A percentile compares a stretch with the other conserved stretches of the same genome.
phyloP scores from a whole-genome alignment of 768 basidiomycete genomes.

The Tulasnella sp. region DNA sequence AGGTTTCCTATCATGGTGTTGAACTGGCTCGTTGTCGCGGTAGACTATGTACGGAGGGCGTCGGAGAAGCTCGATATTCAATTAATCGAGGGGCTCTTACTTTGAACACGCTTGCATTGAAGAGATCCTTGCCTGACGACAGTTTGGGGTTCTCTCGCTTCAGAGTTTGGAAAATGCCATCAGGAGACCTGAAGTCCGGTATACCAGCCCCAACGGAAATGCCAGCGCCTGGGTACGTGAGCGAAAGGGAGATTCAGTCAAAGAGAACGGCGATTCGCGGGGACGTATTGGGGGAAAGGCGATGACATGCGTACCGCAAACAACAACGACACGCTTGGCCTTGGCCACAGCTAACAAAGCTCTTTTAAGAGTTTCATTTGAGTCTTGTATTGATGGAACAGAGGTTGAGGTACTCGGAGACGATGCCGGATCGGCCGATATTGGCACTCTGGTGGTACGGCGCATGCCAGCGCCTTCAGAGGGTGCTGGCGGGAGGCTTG shows the following conservation, averaged over 20 bases:
- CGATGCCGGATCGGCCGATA: neutral
- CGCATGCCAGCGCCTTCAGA: constrained; percentile 2
- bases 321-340: constrained; percentile 75
- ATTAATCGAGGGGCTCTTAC: constrained; percentile 40
- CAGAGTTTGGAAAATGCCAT: constrained; percentile 69
- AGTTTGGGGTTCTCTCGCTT: constrained; percentile 69
- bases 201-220: constrained; percentile 83
- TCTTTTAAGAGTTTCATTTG: constrained; percentile 15
- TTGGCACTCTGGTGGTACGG: neutral
- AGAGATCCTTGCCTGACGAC: constrained; percentile 75
- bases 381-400: neutral
- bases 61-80: neutral
- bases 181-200: constrained; percentile 78
- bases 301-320: constrained; percentile 53
- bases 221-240: constrained; percentile 56
- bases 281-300: neutral
- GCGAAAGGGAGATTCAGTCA: neutral
- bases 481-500: neutral
- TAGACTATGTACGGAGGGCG: constrained; percentile 43
- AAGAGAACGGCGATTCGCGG: neutral
- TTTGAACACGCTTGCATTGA: constrained; percentile 83
- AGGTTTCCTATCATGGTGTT: constrained; percentile 86
- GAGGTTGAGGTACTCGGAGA: neutral
- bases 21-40: constrained; percentile 65
- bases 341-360: constrained; percentile 50